Evolutionary conservation across 2,329 filamentous ascomycete species (phyloP), one percentile per base, ranked within the genome.

Genomic region (Phyllosticta citribraziliensis): DNA sequence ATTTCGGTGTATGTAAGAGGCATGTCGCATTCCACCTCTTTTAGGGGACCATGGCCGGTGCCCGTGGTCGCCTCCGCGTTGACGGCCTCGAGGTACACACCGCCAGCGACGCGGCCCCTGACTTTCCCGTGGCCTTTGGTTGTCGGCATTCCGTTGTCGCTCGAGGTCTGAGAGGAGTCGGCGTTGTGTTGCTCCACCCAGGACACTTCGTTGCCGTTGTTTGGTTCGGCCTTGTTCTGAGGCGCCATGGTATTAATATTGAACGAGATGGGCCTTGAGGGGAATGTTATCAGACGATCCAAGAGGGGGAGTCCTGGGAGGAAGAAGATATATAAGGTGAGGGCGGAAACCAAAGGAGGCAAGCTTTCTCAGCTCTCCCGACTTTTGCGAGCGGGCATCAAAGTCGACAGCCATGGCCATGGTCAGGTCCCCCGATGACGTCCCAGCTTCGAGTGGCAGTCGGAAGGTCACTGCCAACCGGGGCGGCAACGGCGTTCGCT

Each of bases 11-110:
- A 47, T 5, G 79, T 81, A 22, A 80, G 71, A 9, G 79, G 79
- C 64, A 82, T 72, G 63, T 81, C 79, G 63, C 78, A 70, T 52
- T 80, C 75, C 50, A 81, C 74, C 55, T 76, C 73, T 55, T 72
- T 72, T 52, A 78, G 65, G 30, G 69, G 69, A 25, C 74, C 75
- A 63, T 73, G 66, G 10, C 72, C 20, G n/a, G 51, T 19, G 2
- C 55, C 56, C 33, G 57, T 62, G 51, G 54, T 51, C 9, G 51
- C 56, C 25, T 62, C 61, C 54, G 70, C 72, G 57, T 72, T 66
- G 25, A 70, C 64, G 17, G 68, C 66, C n/a, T 72, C 65, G 50
- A 72, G 64, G 62, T 70, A 75, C 55, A 70, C 71, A 40, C 75
- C 75, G 62, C 76, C 76, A 35, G 70, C 71, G 33, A 79, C 68